phyloP scores from a whole-genome alignment of 2,329 filamentous ascomycete species.

The Ophiocordyceps polyrhachis-furcata region DNA sequence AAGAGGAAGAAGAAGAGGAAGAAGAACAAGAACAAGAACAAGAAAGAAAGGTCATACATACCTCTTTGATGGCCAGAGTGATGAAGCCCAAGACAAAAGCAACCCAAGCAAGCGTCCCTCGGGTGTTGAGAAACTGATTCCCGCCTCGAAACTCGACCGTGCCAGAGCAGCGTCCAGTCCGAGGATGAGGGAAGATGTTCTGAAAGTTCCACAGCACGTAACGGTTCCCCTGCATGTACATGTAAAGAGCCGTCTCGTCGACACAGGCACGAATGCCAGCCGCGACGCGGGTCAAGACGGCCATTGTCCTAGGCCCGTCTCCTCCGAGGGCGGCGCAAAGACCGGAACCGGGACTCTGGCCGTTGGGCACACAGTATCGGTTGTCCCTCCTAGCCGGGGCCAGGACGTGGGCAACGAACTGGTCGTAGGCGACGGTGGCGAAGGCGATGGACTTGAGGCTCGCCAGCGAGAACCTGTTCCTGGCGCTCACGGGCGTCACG shows the following conservation, averaged over 20 bases:
- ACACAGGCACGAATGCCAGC: constrained; percentile 9
- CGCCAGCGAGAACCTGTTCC: constrained; percentile 16
- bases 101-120: constrained; percentile 19
- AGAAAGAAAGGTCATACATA: constrained; percentile 3
- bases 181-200: constrained; percentile 18
- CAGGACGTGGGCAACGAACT: constrained; percentile 14
- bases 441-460: constrained; percentile 19
- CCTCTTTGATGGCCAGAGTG: constrained; percentile 17
- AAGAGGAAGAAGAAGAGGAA: too few relatives aligned
- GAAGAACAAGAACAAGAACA: not conserved
- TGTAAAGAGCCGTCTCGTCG: constrained; percentile 13
- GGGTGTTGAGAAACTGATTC: constrained; percentile 19
- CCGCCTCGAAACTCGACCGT: constrained; percentile 21
- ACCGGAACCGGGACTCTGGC: constrained; percentile 12
- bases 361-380: constrained; percentile 17
- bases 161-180: constrained; percentile 17
- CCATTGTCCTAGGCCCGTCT: constrained; percentile 9
- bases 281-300: constrained; percentile 11
- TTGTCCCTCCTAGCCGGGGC: constrained; percentile 15
- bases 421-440: constrained; percentile 15
- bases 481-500: constrained; percentile 15
- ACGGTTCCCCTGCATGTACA: constrained; percentile 20
- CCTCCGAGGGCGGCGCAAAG: constrained; percentile 9
- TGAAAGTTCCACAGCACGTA: constrained; percentile 23
- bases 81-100: constrained; percentile 20